These are phyloP conservation scores for Naganishia onofrii DNA, from an alignment of 768 basidiomycete genomes.

Conservation along the genomic window DNA sequence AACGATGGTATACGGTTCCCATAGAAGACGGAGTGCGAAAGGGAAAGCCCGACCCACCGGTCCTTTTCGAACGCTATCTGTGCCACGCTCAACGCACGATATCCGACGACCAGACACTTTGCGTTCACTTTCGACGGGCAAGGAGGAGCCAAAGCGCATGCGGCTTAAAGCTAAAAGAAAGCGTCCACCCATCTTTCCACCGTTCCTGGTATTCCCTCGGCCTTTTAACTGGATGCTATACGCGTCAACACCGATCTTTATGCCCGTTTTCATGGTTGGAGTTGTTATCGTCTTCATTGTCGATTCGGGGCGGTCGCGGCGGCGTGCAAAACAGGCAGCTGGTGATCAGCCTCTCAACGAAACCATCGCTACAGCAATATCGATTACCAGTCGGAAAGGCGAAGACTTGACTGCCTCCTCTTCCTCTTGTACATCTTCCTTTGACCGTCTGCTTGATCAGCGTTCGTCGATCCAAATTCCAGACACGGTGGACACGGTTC, in stretches of 20 bases:
- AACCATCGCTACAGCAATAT: not conserved
- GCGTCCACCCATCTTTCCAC: slow-evolving; percentile 9
- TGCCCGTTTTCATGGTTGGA: slow-evolving; percentile 27
- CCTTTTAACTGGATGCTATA: slow-evolving; percentile 29
- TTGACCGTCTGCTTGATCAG: not conserved
- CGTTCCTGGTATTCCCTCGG: slow-evolving; percentile 19
- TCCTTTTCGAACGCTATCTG: not conserved
- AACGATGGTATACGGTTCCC: slow-evolving; percentile 26
- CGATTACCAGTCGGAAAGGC: not conserved
- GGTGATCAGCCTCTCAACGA: slow-evolving; percentile 5
- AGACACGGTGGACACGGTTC: not conserved
- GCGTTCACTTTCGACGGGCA: not conserved
- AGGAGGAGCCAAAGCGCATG: not conserved
- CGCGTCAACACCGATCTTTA: slow-evolving; percentile 12
- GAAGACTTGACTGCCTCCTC: not conserved
- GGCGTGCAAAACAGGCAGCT: not conserved
- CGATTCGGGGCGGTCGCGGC: slow-evolving; percentile 8
- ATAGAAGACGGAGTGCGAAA: not conserved
- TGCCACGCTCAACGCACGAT: not conserved
- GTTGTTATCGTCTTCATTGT: slow-evolving; percentile 6
- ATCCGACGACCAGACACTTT: not conserved
- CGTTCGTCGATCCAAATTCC: slow-evolving; percentile 6
- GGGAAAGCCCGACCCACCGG: not conserved
- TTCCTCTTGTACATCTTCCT: not conserved
- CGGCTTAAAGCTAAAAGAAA: slow-evolving; percentile 7